Conservation (phyloP, 1,284 basidiomycete genomes). For the Abortiporus biennis region DNA sequence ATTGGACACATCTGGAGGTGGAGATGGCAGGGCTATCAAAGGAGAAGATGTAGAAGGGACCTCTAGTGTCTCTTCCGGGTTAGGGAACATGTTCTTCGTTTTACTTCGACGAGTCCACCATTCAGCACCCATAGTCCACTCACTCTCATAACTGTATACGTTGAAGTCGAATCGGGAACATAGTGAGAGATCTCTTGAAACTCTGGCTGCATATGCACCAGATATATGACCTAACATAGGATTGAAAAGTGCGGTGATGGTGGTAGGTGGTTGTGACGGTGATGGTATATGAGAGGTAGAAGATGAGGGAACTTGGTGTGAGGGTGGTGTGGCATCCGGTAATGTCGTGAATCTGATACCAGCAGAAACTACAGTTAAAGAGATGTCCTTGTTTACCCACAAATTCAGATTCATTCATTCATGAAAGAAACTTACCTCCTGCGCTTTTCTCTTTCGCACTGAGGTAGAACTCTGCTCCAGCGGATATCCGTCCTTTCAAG, state of each 20-base stretch:
- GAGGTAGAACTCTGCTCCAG: conserved; percentile 92
- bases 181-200: conserved; percentile 82
- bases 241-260: conserved; percentile 91
- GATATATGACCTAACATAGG: conserved; percentile 96
- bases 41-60: no score
- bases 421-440: conserved; percentile 56
- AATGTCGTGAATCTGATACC: conserved; percentile 90
- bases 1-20: conserved; percentile 2
- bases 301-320: conserved; percentile 37
- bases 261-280: conserved; percentile 79
- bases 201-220: conserved; percentile 85
- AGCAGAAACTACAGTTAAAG: conserved; percentile 66
- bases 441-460: conserved; percentile 91
- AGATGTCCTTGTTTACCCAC: conserved; percentile 3
- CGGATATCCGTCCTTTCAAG: conserved; percentile 82
- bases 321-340: conserved; percentile 68
- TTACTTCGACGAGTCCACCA: conserved; percentile 76
- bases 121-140: conserved; percentile 92
- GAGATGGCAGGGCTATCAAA: no score
- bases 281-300: conserved; percentile 21
- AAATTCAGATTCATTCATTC: not conserved
- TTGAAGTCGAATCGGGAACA: conserved; percentile 96
- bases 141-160: conserved; percentile 93
- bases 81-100: conserved; percentile 11
- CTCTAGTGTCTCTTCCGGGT: conserved; percentile 12